Conservation (phyloP, 805 yeast species). For the Yamadazyma paraphyllophila region DNA sequence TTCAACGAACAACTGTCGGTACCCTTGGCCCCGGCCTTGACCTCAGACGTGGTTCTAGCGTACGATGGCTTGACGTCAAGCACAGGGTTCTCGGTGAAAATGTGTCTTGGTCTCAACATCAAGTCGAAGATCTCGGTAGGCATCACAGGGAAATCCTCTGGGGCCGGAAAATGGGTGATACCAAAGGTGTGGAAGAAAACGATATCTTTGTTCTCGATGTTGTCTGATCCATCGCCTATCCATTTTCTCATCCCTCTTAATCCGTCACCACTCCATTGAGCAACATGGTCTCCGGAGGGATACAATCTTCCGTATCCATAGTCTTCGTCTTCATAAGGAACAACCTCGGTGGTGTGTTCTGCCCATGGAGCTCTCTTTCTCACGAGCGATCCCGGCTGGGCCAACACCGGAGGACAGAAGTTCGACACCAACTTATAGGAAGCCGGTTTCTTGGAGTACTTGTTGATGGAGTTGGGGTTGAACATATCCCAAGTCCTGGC, state of each 20-base stretch:
- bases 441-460: slow-evolving; percentile 71
- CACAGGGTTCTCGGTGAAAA: slow-evolving; percentile 75
- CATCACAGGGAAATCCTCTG: slow-evolving; percentile 89
- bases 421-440: slow-evolving; percentile 75
- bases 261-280: slow-evolving; percentile 73
- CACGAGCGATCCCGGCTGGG: slow-evolving; percentile 71
- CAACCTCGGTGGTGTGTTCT: slow-evolving; percentile 59
- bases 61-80: slow-evolving; percentile 69
- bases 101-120: slow-evolving; percentile 74
- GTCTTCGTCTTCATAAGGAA: slow-evolving; percentile 62
- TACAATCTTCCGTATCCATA: slow-evolving; percentile 58
- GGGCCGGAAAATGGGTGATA: slow-evolving; percentile 82
- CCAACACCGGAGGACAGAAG: slow-evolving; percentile 70
- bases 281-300: slow-evolving; percentile 79
- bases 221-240: slow-evolving; percentile 61
- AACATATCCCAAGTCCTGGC: slow-evolving; percentile 76
- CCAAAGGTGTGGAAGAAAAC: slow-evolving; percentile 81
- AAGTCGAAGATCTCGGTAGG: slow-evolving; percentile 80
- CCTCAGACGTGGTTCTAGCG: slow-evolving; percentile 41
- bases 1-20: slow-evolving; percentile 33
- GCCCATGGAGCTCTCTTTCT: slow-evolving; percentile 86
- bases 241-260: slow-evolving; percentile 63
- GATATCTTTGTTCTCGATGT: slow-evolving; percentile 65
- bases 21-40: slow-evolving; percentile 33
- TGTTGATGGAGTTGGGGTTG: slow-evolving; percentile 66